Evolutionary conservation across 176 grass and related monocot genomes (phyloP).

Genomic region (Sorghum bicolor): DNA sequence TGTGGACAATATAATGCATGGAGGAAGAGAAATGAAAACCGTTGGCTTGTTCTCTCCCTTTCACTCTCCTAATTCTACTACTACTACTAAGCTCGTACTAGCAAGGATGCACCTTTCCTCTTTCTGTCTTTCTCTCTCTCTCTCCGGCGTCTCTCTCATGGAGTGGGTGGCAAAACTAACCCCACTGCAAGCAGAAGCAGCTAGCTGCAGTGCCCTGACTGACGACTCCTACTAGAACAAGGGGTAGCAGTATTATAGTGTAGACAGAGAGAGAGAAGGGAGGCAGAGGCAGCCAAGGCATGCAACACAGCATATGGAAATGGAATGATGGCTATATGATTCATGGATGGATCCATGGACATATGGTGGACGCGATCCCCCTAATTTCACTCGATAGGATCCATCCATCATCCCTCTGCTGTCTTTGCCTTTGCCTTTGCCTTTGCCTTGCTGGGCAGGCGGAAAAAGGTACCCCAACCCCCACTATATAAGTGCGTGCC

Average conservation of each 20-base stretch:
- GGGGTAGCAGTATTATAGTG: background rate
- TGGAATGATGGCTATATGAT: slow-evolving; percentile 45
- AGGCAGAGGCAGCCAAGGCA: background rate
- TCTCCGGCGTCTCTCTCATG: slow-evolving; percentile 38
- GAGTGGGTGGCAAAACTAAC: slow-evolving; percentile 85
- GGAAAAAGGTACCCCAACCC: background rate
- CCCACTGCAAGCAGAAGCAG: slow-evolving; percentile 27
- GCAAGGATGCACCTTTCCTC: background rate
- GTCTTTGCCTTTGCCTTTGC: too few species aligned
- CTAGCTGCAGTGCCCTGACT: slow-evolving; percentile 19
- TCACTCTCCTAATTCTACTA: slow-evolving; percentile 21
- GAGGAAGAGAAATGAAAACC: background rate
- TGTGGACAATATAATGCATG: background rate
- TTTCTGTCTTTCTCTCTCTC: slow-evolving; percentile 15
- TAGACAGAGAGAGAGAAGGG: background rate
- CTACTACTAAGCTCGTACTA: background rate
- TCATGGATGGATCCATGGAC: slow-evolving; percentile 4
- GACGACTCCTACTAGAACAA: background rate
- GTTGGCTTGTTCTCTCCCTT: slow-evolving; percentile 3
- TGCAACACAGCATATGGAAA: background rate
- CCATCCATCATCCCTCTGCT: too few species aligned
- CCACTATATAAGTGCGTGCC: slow-evolving; percentile 50
- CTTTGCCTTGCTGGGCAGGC: background rate
- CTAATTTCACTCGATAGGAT: background rate
- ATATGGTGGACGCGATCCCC: background rate